Conservation (phyloP, 2,329 filamentous ascomycete genomes). For the Aspergillus neoniger region DNA sequence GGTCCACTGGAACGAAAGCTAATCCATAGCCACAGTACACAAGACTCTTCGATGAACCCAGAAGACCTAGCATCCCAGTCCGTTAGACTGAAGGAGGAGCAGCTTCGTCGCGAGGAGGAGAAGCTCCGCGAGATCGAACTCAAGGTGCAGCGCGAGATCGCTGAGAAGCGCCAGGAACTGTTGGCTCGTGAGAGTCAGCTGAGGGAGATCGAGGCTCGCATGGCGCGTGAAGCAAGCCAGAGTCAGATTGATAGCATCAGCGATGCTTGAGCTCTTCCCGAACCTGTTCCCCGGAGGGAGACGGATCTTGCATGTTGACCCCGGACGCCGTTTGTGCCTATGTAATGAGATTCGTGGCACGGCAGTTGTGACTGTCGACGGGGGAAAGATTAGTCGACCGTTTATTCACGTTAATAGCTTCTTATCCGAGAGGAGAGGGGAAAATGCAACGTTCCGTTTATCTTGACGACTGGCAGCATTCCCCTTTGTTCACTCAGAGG, state of each 20-base stretch:
- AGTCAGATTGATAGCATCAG: slow-evolving; percentile 34
- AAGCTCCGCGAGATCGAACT: slow-evolving; percentile 99
- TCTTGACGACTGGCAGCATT: slow-evolving; percentile 28
- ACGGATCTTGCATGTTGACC: slow-evolving; percentile 27
- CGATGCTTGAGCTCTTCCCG: slow-evolving; percentile 37
- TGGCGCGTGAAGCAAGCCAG: slow-evolving; percentile 78
- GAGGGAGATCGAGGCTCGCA: slow-evolving; percentile 96
- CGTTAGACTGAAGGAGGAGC: slow-evolving; percentile 98
- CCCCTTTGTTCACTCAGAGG: slow-evolving; percentile 10
- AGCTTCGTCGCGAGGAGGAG: slow-evolving; percentile 98
- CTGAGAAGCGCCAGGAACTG: slow-evolving; percentile 98
- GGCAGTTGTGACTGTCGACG: slow-evolving; percentile 39
- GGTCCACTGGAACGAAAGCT: slow-evolving; percentile 9
- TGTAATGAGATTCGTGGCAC: slow-evolving; percentile 39
- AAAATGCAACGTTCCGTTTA: slow-evolving; percentile 34
- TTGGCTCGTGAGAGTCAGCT: slow-evolving; percentile 96
- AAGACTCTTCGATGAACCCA: slow-evolving; percentile 91
- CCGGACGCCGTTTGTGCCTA: slow-evolving; percentile 39
- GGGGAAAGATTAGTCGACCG: slow-evolving; percentile 41
- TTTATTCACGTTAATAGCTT: slow-evolving; percentile 46
- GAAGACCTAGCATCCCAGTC: slow-evolving; percentile 96
- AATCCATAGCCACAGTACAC: slow-evolving; percentile 33
- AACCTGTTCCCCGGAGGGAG: slow-evolving; percentile 30
- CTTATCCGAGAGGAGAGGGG: slow-evolving; percentile 30
- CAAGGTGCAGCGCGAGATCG: slow-evolving; percentile 99